These are phyloP conservation scores for sunflower (Helianthus annuus) DNA, from an alignment of 129 eudicot species.

Conservation along the genomic window HanXRQr2.0-SUNRISE NC_035438.2:63442509-63443008, in stretches of 20 bases:
- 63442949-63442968: conserved; percentile 63
- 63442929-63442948: conserved; percentile 84
- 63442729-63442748: conserved; percentile 49
- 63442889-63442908: conserved; percentile 87
- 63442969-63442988: conserved; percentile 68
- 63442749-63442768: conserved; percentile 29
- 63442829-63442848: conserved; percentile 78
- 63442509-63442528: too few relatives aligned
- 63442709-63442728: conserved; percentile 54
- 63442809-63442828: conserved; percentile 82
- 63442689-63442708: conserved; percentile 17
- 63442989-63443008: conserved; percentile 65
- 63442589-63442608: too few relatives aligned
- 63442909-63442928: conserved; percentile 91
- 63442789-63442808: conserved; percentile 76
- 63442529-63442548: too few relatives aligned
- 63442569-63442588: too few relatives aligned
- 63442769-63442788: conserved; percentile 89
- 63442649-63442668: too few relatives aligned
- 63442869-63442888: conserved; percentile 82
- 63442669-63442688: neutral
- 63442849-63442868: conserved; percentile 77
- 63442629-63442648: too few relatives aligned
- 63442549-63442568: too few relatives aligned
- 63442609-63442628: too few relatives aligned